Conservation (phyloP, 2,329 filamentous ascomycete genomes). For the Arthrobotrys musiformis region DNA sequence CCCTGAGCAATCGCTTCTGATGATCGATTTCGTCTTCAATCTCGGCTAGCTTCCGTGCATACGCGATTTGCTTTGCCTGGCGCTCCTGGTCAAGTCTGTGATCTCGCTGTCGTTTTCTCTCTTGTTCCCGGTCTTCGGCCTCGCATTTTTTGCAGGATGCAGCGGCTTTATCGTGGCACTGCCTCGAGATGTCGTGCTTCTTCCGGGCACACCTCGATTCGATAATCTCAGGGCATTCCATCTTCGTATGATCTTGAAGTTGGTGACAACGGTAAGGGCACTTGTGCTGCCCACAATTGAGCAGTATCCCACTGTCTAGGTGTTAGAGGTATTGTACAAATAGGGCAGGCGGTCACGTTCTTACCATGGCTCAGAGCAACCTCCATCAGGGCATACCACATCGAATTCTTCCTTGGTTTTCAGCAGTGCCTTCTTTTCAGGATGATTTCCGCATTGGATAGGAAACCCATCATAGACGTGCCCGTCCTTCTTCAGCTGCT, state of each 20-base stretch:
- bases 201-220: constrained; percentile 66
- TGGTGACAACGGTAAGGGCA: constrained; percentile 74
- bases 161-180: constrained; percentile 65
- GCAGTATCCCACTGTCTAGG: constrained; percentile 63
- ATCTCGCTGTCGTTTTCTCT: constrained; percentile 65
- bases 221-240: constrained; percentile 65
- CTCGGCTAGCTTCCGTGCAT: constrained; percentile 65
- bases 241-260: constrained; percentile 70
- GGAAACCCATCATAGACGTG: constrained; percentile 72
- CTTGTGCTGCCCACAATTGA: constrained; percentile 71
- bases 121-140: constrained; percentile 65
- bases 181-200: constrained; percentile 66
- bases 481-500: constrained; percentile 66
- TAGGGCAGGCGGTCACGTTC: constrained; percentile 53
- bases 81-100: constrained; percentile 68
- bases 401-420: constrained; percentile 70
- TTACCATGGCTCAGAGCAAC: constrained; percentile 73
- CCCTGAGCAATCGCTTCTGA: constrained; percentile 64
- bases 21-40: constrained; percentile 70
- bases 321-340: constrained; percentile 22
- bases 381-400: constrained; percentile 73
- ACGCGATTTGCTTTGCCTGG: constrained; percentile 65
- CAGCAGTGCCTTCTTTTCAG: constrained; percentile 66
- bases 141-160: constrained; percentile 67
- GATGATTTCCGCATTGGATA: constrained; percentile 72